Evolutionary conservation across 2,329 filamentous ascomycete species (phyloP), one percentile per base, ranked within the genome.

Genomic region (Grosmannia clavigera): DNA sequence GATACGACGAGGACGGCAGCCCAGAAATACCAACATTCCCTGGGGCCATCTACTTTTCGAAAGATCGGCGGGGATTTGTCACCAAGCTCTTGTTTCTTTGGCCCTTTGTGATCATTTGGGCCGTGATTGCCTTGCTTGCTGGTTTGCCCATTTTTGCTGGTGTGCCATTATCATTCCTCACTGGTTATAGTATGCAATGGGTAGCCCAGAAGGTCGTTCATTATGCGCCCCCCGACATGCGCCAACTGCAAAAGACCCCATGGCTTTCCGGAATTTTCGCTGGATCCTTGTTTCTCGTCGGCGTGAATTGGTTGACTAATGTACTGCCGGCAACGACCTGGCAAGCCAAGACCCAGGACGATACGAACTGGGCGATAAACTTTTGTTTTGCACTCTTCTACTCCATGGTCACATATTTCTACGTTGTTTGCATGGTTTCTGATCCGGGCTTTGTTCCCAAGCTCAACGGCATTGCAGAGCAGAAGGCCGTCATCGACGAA

Each of bases 381-480:
- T 66, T 95, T n/a, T 65, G 83, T 1, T 96, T 97, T 69, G 78
- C 77, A 29, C 64, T 78, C 0, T 81, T 82, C 63, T 86, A 84
- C 66, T 73, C 77, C 53, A 73, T 92, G 7, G 92, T 86, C 11
- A 73, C 81, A 14, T 97, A 94, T 72, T 99, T 97, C 71, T 99
- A 96, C 71, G 79, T 85, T 64, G 82, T 86, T 58, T 85, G 87
- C 65, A 96, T 97, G 90, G 76, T 84, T 57, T 85, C 87, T 66
- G 92, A 99, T 70, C 94, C 94, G 0, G 94, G 94, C 19, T 96
- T 87, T 68, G 88, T 99, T 33, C 92, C 94, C 46, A 96, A 95
- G 72, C 82, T 92, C 67, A 86, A 87, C 60, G 92, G 92, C 65
- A 87, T 95, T 60, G 90, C 89, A 31, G 88, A 95, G 70, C 92